phyloP scores from a whole-genome alignment of 345 rosid genomes.

The Rhizophora apiculata region DNA sequence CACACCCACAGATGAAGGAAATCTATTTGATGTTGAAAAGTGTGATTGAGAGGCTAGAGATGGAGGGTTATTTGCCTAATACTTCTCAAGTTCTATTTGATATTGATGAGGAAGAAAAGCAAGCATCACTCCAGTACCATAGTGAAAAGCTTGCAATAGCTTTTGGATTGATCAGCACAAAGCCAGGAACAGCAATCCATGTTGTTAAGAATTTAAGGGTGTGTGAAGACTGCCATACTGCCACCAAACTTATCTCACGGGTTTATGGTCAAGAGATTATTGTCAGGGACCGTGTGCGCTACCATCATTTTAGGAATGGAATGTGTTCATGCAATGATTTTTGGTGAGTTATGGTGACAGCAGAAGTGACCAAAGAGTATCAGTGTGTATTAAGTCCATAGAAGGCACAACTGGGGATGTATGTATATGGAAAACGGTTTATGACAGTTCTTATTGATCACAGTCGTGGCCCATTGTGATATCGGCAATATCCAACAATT shows the following conservation, averaged over 20 bases:
- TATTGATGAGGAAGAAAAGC: conserved; percentile 45
- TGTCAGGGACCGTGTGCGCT: conserved; percentile 40
- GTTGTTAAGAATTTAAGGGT: conserved; percentile 42
- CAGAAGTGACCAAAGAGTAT: not conserved
- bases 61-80: conserved; percentile 36
- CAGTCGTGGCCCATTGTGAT: not conserved
- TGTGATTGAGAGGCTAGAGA: conserved; percentile 33
- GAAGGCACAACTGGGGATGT: not conserved
- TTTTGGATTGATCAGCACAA: conserved; percentile 35
- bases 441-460: not conserved
- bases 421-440: not conserved
- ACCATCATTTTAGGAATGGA: conserved; percentile 43
- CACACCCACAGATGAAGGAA: conserved; percentile 32
- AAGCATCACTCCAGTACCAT: conserved; percentile 30
- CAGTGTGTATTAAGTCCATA: not conserved
- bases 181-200: conserved; percentile 32
- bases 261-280: conserved; percentile 34
- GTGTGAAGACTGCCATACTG: conserved; percentile 44
- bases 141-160: conserved; percentile 51
- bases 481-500: too few relatives aligned
- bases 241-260: conserved; percentile 35
- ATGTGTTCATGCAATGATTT: conserved; percentile 41
- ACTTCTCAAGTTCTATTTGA: conserved; percentile 38
- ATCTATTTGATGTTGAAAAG: conserved; percentile 29
- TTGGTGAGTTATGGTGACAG: conserved; percentile 24